Conservation (phyloP, 805 yeast genomes). For the Allodekkera sacchari region DNA sequence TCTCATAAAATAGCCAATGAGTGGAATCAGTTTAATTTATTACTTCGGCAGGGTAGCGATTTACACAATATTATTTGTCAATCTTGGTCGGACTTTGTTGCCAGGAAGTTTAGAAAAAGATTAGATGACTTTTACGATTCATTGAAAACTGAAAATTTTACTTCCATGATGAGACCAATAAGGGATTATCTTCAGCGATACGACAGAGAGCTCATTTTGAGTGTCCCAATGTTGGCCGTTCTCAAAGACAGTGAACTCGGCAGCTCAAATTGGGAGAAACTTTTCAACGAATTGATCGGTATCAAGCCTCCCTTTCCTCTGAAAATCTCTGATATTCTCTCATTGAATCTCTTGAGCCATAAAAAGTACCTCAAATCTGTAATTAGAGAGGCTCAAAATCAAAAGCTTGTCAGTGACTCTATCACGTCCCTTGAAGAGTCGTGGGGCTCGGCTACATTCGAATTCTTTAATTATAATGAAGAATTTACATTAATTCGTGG, state of each 20-base stretch:
- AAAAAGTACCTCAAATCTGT: constrained; percentile 38
- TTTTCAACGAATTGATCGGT: constrained; percentile 27
- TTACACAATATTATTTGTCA: no score
- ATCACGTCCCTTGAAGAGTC: constrained; percentile 38
- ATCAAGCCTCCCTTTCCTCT: constrained; percentile 19
- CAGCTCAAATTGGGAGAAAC: constrained; percentile 57
- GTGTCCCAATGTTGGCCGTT: constrained; percentile 31
- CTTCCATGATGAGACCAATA: constrained; percentile 51
- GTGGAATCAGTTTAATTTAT: no score
- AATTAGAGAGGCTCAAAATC: constrained; percentile 63
- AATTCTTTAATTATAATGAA: constrained; percentile 42
- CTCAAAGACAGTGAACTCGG: constrained; percentile 51
- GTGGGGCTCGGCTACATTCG: constrained; percentile 52
- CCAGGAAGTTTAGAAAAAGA: constrained; percentile 34
- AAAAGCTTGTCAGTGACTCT: constrained; percentile 53
- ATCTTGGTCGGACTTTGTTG: constrained; percentile 44
- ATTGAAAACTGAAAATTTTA: no score
- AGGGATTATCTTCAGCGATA: constrained; percentile 41
- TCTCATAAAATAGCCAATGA: no score
- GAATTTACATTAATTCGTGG: constrained; percentile 51
- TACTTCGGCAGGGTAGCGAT: no score
- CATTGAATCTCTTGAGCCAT: constrained; percentile 39
- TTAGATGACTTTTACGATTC: constrained; percentile 42
- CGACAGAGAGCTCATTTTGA: constrained; percentile 33
- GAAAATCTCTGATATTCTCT: constrained; percentile 55